Conservation (phyloP, 805 yeast genomes). For the Pichia cabralensis region DNA sequence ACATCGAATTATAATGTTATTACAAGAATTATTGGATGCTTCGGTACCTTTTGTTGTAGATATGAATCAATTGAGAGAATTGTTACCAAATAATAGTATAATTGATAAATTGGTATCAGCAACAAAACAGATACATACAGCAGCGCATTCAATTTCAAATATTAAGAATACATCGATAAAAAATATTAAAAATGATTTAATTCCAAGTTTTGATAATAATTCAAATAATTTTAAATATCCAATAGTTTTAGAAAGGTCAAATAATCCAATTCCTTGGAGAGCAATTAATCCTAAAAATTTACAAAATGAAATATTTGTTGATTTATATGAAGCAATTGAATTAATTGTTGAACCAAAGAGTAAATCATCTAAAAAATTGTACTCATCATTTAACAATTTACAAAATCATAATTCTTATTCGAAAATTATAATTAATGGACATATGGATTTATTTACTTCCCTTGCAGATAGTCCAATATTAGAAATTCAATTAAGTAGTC, state of each 20-base stretch:
- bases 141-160: conserved; percentile 21
- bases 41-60: conserved; percentile 70
- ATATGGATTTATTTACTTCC: conserved; percentile 51
- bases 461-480: conserved; percentile 74
- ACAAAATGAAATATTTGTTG: conserved; percentile 80
- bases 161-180: conserved; percentile 10
- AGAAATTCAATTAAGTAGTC: conserved; percentile 40
- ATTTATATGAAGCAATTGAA: conserved; percentile 57
- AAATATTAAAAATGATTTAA: conserved; percentile 18
- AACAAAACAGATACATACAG: conserved; percentile 24
- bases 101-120: conserved; percentile 41
- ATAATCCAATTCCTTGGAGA: conserved; percentile 65
- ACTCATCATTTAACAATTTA: background rate
- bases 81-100: conserved; percentile 56
- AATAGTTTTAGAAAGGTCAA: conserved; percentile 26
- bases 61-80: conserved; percentile 54
- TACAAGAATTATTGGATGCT: conserved; percentile 71
- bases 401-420: background rate
- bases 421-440: conserved; percentile 52
- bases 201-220: conserved; percentile 6
- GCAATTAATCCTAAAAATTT: conserved; percentile 57
- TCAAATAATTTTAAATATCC: conserved; percentile 1
- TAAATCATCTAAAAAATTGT: background rate
- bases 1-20: conserved; percentile 59
- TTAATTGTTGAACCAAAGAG: conserved; percentile 38